Evolutionary conservation across 139 green algal species (phyloP), one percentile per base, ranked within the genome.

Genomic region (Tetradesmus obliquus): DNA sequence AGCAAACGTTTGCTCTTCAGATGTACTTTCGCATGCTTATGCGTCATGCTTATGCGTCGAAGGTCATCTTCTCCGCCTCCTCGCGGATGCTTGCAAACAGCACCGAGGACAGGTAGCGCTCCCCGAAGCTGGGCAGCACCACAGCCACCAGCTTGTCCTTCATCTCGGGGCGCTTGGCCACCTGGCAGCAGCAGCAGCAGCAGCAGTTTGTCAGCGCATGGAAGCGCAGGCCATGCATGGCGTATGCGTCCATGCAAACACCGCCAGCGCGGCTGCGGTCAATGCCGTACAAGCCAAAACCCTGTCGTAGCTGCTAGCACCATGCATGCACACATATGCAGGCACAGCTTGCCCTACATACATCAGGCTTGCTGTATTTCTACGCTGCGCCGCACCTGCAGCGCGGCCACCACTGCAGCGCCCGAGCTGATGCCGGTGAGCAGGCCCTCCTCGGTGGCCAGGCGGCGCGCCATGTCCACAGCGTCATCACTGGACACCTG

Each of bases 61-160:
- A 98, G 12, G 95, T 97, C 97, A 99, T 98, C 69, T 95, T 95
- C 94, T 98, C 94, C 7, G 95, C 96, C 91, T 99, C 97, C n/a
- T 97, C 96, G 3, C 97, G 91, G 66, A 98, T 94, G 4, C 51
- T 76, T 90, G 97, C 91, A 94, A 99, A 99, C 54, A 99, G 96
- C 51, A 97, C 97, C 20, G 94, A 97, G 0, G 95, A 98, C 85
- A 99, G 95, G 94, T 99, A 99, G 12, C 97, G 94, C 94, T 99
- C 97, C 1, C 97, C 98, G 90, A 99, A 99, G 76, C 93, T 97
- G 24, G 98, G 98, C 87, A 99, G 92, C 32, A 99, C 94, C 5
- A 94, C 92, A 17, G 96, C 95, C 12, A 99, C 94, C 69, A 99
- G 92, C 93, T 97, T 96, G 87, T 93, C 97, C 71, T 93, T 94